Percentiles rank a stretch among this genome's conserved stretches.
phyloP scores from a whole-genome alignment of 768 basidiomycete genomes.

The Amanita rubescens region DNA sequence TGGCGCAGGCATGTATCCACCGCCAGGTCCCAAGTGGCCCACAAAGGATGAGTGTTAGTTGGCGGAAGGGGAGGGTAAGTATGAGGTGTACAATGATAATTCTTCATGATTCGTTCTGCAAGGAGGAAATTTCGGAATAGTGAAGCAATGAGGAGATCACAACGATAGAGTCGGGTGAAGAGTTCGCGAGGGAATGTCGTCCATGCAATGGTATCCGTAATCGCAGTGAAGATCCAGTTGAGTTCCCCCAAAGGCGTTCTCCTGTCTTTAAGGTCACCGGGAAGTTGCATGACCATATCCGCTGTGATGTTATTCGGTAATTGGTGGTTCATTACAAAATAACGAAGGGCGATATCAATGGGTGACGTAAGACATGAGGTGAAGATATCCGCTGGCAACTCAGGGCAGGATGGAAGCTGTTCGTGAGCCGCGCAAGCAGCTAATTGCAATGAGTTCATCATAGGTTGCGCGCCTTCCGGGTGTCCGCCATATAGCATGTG shows the following conservation, averaged over 20 bases:
- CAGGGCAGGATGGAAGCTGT: constrained; percentile 88
- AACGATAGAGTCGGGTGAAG: constrained; percentile 90
- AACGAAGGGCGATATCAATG: constrained; percentile 94
- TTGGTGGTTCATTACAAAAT: constrained; percentile 86
- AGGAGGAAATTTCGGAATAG: constrained; percentile 96
- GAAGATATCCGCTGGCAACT: constrained; percentile 95
- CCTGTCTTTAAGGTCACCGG: constrained; percentile 94
- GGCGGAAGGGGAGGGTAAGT: constrained; percentile 87
- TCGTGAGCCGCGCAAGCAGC: constrained; percentile 92
- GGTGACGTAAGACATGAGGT: constrained; percentile 97
- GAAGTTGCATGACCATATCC: constrained; percentile 92
- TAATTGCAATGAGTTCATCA: constrained; percentile 86
- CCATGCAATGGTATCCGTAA: constrained; percentile 99
- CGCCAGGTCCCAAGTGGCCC: constrained; percentile 97
- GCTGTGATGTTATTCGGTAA: constrained; percentile 73
- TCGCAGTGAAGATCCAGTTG: constrained; percentile 99
- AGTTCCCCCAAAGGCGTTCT: constrained; percentile 95
- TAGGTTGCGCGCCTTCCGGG: constrained; percentile 56
- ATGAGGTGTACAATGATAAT: constrained; percentile 94
- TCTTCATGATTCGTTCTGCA: constrained; percentile 96
- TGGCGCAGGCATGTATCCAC: constrained; percentile 92
- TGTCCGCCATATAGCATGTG: constrained; percentile 52
- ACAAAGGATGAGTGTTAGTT: constrained; percentile 94
- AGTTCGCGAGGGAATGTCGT: constrained; percentile 91
- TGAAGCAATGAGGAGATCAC: constrained; percentile 92